A percentile compares a stretch with the other conserved stretches of the same genome.
Evolutionary conservation across 345 rosid genomes (phyloP).

Genomic region (Eucalyptus marginata): DNA sequence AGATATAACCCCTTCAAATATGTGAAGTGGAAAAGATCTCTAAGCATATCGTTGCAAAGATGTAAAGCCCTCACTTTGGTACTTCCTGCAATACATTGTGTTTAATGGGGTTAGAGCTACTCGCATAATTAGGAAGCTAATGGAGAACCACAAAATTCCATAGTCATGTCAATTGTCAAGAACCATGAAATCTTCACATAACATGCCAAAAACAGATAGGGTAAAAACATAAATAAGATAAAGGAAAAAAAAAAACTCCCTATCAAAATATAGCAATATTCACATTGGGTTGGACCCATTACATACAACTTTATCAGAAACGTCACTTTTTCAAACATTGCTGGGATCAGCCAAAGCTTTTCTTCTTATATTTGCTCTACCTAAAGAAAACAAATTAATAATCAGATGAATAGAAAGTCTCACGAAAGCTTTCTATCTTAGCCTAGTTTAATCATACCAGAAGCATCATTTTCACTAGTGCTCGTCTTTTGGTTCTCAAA

Average conservation of each 20-base stretch:
- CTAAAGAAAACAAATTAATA: constrained; percentile 12
- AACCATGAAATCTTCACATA: neutral
- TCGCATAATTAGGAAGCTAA: neutral
- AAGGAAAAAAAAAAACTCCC: neutral
- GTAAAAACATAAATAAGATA: neutral
- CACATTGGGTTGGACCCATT: constrained; percentile 48
- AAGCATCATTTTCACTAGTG: neutral
- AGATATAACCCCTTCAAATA: neutral
- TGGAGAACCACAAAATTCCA: neutral
- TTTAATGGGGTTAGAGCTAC: neutral
- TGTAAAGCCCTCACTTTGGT: constrained; percentile 3
- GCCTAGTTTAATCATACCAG: neutral
- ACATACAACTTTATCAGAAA: constrained; percentile 4
- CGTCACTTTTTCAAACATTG: constrained; percentile 21
- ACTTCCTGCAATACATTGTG: constrained; percentile 8
- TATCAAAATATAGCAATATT: constrained; percentile 7
- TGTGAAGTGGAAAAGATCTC: neutral
- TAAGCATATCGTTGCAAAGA: constrained; percentile 7
- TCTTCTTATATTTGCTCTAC: constrained; percentile 29
- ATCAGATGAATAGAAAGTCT: neutral
- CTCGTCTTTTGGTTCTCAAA: constrained; percentile 11
- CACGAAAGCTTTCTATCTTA: neutral
- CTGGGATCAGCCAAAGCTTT: constrained; percentile 73
- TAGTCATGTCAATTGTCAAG: neutral
- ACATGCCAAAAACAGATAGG: neutral